Percentiles rank a stretch among this genome's conserved stretches.
Evolutionary conservation across 2,329 filamentous ascomycete genomes (phyloP).

Genomic region (Endoconidiophora laricicola): DNA sequence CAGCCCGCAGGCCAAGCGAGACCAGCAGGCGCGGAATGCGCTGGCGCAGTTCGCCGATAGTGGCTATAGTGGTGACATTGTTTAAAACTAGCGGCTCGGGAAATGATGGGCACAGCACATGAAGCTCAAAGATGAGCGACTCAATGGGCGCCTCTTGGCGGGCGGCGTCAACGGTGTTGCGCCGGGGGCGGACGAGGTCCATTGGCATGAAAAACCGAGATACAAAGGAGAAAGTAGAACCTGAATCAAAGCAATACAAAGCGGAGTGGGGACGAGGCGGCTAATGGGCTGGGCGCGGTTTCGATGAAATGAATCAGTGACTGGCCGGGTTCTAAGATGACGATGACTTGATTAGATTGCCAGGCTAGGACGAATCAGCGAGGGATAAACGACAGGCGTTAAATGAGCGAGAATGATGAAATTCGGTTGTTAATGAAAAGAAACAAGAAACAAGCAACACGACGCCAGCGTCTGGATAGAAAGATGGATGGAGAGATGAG

Average conservation of each 20-base stretch:
- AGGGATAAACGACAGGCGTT: too few species aligned
- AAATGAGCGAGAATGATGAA: too few species aligned
- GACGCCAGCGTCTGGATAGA: too few species aligned
- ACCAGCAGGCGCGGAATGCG: slow-evolving; percentile 35
- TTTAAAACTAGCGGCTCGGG: slow-evolving; percentile 33
- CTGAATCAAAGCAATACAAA: neutral
- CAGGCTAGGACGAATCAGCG: too few species aligned
- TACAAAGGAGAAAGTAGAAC: neutral
- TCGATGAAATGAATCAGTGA: neutral
- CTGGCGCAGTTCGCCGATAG: slow-evolving; percentile 39
- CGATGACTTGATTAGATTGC: too few species aligned
- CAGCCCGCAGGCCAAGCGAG: slow-evolving; percentile 27
- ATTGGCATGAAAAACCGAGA: slow-evolving; percentile 4
- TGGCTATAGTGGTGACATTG: slow-evolving; percentile 31
- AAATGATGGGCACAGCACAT: slow-evolving; percentile 41
- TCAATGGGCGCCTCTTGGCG: slow-evolving; percentile 16
- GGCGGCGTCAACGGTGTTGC: slow-evolving; percentile 17
- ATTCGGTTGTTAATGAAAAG: too few species aligned
- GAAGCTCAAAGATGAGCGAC: slow-evolving; percentile 33
- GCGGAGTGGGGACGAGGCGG: neutral
- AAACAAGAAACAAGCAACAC: too few species aligned
- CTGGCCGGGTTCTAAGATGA: too few species aligned
- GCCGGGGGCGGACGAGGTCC: slow-evolving; percentile 11
- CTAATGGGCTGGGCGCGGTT: neutral
- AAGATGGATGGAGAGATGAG: neutral